phyloP scores from a whole-genome alignment of 257 asterid genomes.

The Catharanthus roseus region DNA sequence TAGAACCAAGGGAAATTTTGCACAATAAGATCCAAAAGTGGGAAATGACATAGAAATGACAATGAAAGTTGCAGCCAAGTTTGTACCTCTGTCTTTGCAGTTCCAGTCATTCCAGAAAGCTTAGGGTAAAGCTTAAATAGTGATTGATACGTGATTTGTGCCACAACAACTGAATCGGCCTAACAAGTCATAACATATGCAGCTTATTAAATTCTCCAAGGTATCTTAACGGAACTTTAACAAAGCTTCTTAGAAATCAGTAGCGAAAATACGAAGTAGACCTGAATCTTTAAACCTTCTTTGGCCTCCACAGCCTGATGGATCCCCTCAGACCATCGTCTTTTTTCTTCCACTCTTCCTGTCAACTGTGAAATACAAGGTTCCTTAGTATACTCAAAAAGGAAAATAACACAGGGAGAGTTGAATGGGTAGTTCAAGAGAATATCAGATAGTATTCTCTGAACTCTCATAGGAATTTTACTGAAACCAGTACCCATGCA shows the following conservation, averaged over 20 bases:
- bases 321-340: constrained; percentile 97
- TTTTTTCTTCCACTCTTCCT: constrained; percentile 94
- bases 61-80: not conserved
- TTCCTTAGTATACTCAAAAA: not conserved
- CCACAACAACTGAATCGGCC: constrained; percentile 97
- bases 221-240: not conserved
- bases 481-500: not conserved
- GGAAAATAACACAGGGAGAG: too few species aligned
- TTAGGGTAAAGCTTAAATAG: constrained; percentile 90
- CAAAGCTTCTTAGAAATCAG: constrained; percentile 10
- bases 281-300: constrained; percentile 92
- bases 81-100: constrained; percentile 92
- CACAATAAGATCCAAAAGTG: not conserved
- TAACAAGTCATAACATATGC: constrained; percentile 27
- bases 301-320: constrained; percentile 99
- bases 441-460: not conserved
- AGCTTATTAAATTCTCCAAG: constrained; percentile 3
- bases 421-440: not conserved
- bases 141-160: constrained; percentile 97
- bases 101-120: constrained; percentile 99
- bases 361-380: constrained; percentile 53
- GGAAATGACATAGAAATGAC: not conserved
- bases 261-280: constrained; percentile 19
- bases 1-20: constrained; percentile 23
- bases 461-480: not conserved